Evolutionary conservation across 371 early-diverging fungal genomes (phyloP).

Genomic region (Dinochytrium kinnereticum): DNA sequence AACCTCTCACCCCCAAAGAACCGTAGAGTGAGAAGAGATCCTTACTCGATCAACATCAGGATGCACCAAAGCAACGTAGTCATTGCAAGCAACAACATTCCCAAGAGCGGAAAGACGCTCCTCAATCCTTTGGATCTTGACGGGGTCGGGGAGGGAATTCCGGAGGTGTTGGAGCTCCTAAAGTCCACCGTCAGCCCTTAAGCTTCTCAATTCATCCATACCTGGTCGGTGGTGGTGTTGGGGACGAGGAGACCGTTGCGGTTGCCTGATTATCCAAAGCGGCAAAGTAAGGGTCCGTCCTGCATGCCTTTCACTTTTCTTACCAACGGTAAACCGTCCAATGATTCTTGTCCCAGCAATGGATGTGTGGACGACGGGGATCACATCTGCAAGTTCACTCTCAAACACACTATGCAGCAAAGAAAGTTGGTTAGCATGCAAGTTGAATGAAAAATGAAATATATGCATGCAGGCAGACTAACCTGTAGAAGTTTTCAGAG

Average conservation of each 20-base stretch:
- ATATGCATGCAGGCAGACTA: too few species aligned
- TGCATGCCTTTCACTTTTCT: too few species aligned
- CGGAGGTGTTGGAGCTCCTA: slow-evolving; percentile 97
- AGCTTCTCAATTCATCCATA: slow-evolving; percentile 18
- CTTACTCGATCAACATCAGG: slow-evolving; percentile 93
- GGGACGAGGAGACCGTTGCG: slow-evolving; percentile 98
- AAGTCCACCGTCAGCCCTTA: neutral
- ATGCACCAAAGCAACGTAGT: slow-evolving; percentile 99
- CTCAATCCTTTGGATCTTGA: slow-evolving; percentile 96
- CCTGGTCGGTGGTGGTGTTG: slow-evolving; percentile 97
- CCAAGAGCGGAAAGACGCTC: slow-evolving; percentile 99
- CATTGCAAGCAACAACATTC: slow-evolving; percentile 99
- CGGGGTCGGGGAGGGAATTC: slow-evolving; percentile 96
- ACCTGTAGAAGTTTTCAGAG: slow-evolving; percentile 98
- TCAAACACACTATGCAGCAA: slow-evolving; percentile 81
- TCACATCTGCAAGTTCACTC: slow-evolving; percentile 91
- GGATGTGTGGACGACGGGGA: slow-evolving; percentile 99
- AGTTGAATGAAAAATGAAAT: neutral
- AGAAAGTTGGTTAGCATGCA: slow-evolving; percentile 18
- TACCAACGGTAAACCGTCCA: slow-evolving; percentile 92
- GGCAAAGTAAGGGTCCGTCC: too few species aligned
- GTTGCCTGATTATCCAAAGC: slow-evolving; percentile 70
- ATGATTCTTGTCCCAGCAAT: slow-evolving; percentile 98
- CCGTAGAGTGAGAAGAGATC: too few species aligned
- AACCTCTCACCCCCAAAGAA: too few species aligned